Conservation (phyloP, 2,329 filamentous ascomycete species). For the Apiospora phragmitis region DNA sequence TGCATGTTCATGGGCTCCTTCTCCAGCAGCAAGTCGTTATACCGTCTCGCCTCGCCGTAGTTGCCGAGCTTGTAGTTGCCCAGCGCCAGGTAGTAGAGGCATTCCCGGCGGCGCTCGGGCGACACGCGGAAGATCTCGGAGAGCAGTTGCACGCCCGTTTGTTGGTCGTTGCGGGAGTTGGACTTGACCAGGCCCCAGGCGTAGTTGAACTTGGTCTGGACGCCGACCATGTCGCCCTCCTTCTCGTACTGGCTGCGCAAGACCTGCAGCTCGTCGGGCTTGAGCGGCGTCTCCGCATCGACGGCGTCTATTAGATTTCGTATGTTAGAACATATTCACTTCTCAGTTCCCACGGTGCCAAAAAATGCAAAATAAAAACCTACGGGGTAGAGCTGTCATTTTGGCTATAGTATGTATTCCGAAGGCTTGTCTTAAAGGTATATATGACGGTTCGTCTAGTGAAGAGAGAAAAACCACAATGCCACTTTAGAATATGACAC, state of each 20-base stretch:
- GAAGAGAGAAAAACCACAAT: neutral
- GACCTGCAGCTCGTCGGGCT: slow-evolving; percentile 88
- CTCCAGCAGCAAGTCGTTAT: slow-evolving; percentile 90
- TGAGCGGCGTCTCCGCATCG: slow-evolving; percentile 95
- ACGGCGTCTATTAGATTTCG: slow-evolving; percentile 71
- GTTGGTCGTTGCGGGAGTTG: slow-evolving; percentile 78
- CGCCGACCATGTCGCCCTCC: slow-evolving; percentile 92
- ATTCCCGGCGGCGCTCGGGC: slow-evolving; percentile 92
- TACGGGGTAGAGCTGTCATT: slow-evolving; percentile 8
- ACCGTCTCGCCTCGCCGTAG: slow-evolving; percentile 90
- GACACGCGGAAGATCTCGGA: slow-evolving; percentile 95
- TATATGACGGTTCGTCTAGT: neutral
- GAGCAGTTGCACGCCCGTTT: slow-evolving; percentile 89
- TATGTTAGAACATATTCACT: neutral
- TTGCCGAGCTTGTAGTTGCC: slow-evolving; percentile 99
- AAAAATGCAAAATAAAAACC: neutral
- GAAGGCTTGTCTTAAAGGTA: neutral
- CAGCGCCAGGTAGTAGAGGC: slow-evolving; percentile 94
- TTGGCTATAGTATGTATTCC: neutral
- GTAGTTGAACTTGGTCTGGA: slow-evolving; percentile 99
- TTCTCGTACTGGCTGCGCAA: slow-evolving; percentile 94
- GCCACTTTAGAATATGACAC: neutral
- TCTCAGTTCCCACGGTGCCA: neutral
- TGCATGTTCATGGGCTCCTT: slow-evolving; percentile 92
- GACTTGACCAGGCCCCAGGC: slow-evolving; percentile 99